These are phyloP conservation scores for Globisporangium acanthophoron DNA, from an alignment of 352 stramenopile genomes.

Conservation along the genomic window DNA sequence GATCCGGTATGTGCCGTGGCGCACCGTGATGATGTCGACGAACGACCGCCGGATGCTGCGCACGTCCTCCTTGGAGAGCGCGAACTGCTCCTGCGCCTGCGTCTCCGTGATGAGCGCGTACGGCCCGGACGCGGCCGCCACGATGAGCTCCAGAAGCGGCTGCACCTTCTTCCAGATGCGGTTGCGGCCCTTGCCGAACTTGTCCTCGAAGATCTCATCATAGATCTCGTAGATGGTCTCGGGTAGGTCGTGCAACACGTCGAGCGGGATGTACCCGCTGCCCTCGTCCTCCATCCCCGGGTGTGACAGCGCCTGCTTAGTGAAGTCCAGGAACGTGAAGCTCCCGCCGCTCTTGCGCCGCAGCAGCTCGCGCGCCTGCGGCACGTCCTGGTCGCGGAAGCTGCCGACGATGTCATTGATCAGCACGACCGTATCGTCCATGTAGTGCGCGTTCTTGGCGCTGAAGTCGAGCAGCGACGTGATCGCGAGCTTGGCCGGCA, in stretches of 20 bases:
- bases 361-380: conserved; percentile 45
- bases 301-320: conserved; percentile 63
- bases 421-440: conserved; percentile 46
- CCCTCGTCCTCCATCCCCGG: conserved; percentile 49
- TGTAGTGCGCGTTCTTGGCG: conserved; percentile 46
- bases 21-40: conserved; percentile 63
- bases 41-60: conserved; percentile 69
- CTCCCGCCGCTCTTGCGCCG: conserved; percentile 69
- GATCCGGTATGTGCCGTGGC: conserved; percentile 63
- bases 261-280: conserved; percentile 38
- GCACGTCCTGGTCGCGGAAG: conserved; percentile 39
- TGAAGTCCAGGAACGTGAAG: conserved; percentile 80
- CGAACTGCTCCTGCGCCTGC: conserved; percentile 54
- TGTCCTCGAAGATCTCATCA: conserved; percentile 84
- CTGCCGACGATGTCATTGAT: conserved; percentile 50
- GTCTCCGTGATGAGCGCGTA: conserved; percentile 70
- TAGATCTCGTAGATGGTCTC: conserved; percentile 82
- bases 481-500: conserved; percentile 52
- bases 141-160: conserved; percentile 65
- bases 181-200: conserved; percentile 70
- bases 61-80: conserved; percentile 53
- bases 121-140: conserved; percentile 56
- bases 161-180: conserved; percentile 77
- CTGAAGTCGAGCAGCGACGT: conserved; percentile 76
- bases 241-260: conserved; percentile 65